Conservation (phyloP, 2,329 filamentous ascomycete genomes). For the Pseudocercospora pini-densiflorae region DNA sequence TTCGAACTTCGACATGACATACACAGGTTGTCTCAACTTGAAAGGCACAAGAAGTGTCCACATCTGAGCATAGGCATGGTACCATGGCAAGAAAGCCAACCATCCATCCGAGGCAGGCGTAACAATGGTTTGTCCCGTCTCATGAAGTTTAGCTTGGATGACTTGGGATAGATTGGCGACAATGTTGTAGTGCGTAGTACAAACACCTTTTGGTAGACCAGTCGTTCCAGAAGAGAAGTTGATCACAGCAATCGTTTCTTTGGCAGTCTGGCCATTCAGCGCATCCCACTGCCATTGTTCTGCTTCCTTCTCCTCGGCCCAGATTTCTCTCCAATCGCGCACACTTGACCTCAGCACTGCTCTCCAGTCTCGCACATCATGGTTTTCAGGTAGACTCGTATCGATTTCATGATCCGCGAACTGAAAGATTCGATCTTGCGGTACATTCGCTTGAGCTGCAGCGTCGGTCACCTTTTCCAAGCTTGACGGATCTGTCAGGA, state of each 20-base stretch:
- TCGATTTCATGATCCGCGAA: constrained; percentile 35
- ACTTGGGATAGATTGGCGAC: constrained; percentile 69
- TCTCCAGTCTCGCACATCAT: constrained; percentile 4
- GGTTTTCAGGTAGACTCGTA: background rate
- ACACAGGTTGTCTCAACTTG: constrained; percentile 61
- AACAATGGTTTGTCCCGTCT: constrained; percentile 64
- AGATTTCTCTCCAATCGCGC: constrained; percentile 9
- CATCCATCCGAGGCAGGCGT: constrained; percentile 56
- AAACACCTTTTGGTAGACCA: constrained; percentile 81
- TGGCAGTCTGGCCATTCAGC: constrained; percentile 8
- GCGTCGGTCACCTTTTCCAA: constrained; percentile 63
- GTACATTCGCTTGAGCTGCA: constrained; percentile 59
- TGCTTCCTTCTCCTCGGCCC: constrained; percentile 8
- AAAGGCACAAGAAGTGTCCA: constrained; percentile 33
- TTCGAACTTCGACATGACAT: constrained; percentile 79
- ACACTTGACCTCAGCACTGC: background rate
- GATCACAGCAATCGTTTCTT: constrained; percentile 61
- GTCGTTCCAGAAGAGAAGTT: constrained; percentile 84
- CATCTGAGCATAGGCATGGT: constrained; percentile 63
- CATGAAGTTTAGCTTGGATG: constrained; percentile 41
- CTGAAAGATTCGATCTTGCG: constrained; percentile 62
- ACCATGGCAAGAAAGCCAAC: constrained; percentile 77
- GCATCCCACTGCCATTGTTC: constrained; percentile 12
- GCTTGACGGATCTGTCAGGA: constrained; percentile 62
- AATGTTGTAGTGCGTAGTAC: constrained; percentile 78